Percentiles rank a stretch among this genome's conserved stretches.
phyloP scores from a whole-genome alignment of 352 stramenopile species.

The Pythium vanterpoolii region DNA sequence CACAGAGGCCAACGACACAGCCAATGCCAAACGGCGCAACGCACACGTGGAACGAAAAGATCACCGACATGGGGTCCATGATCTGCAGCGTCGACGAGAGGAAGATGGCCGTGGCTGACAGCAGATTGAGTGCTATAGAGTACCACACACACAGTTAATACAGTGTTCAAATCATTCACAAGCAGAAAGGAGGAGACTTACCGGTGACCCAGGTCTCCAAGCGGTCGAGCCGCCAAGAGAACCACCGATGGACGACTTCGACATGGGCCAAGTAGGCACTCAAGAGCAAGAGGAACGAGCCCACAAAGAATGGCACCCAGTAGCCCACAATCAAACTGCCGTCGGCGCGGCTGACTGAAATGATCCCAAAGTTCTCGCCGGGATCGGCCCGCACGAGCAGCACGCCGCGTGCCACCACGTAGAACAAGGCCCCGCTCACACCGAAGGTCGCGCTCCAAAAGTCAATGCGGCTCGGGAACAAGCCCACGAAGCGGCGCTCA shows the following conservation, averaged over 20 bases:
- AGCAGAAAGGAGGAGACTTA: slow-evolving; percentile 27
- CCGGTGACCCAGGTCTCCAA: slow-evolving; percentile 55
- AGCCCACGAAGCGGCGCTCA: slow-evolving; percentile 61
- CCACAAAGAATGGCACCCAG: slow-evolving; percentile 80
- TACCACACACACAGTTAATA: slow-evolving; percentile 8
- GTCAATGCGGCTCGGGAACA: slow-evolving; percentile 81
- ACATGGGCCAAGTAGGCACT: slow-evolving; percentile 79
- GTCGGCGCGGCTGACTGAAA: slow-evolving; percentile 66
- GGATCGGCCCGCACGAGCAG: slow-evolving; percentile 48
- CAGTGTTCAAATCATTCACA: neutral
- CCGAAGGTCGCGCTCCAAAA: slow-evolving; percentile 72
- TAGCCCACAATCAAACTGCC: slow-evolving; percentile 68
- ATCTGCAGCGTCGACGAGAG: slow-evolving; percentile 79
- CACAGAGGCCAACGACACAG: slow-evolving; percentile 60
- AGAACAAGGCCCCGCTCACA: slow-evolving; percentile 58
- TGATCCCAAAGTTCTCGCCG: slow-evolving; percentile 68
- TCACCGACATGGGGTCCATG: slow-evolving; percentile 74
- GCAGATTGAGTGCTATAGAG: slow-evolving; percentile 47
- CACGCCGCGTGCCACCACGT: slow-evolving; percentile 56
- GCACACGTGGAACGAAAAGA: slow-evolving; percentile 73
- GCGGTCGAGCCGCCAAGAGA: slow-evolving; percentile 67
- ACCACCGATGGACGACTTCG: slow-evolving; percentile 82
- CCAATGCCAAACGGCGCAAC: slow-evolving; percentile 70
- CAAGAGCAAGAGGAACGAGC: slow-evolving; percentile 69
- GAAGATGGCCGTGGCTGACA: slow-evolving; percentile 69